Evolutionary conservation across 1,284 basidiomycete species (phyloP), one percentile per base, ranked within the genome.

Genomic region (Ustilago hordei): DNA sequence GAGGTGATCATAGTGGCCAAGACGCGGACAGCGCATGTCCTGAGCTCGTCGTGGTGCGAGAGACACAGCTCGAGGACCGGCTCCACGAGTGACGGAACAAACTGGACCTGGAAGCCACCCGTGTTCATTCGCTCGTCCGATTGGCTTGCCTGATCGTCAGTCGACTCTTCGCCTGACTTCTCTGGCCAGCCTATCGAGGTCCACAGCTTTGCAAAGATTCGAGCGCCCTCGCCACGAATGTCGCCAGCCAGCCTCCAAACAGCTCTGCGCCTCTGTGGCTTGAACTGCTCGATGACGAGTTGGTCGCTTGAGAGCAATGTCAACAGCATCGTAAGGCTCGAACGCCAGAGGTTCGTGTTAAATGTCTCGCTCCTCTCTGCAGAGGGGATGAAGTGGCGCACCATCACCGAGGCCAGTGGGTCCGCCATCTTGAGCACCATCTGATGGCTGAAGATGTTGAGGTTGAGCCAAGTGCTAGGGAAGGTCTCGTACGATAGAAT

Each of bases 211-310:
- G 92, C 87, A 61, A 98, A 87, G 64, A 97, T 91, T n/a, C 90
- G 88, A 1, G 95, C 93, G 11, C 95, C 95, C 86, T 96, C 93
- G 15, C 94, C 95, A 38, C 96, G 91, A 80, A 98, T 91, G 87
- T 99, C 96, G 17, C 95, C 95, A 3, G 93, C 94, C 15, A 98
- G 90, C 52, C 95, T 91, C 96, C 96, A 98, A 15, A 97, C 94
- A 1, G 95, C 93, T 60, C 95, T 91, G 59, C 95, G 91, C 90
- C 94, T 93, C 92, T 98, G 82, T 1, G 95, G 93, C 82, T 92
- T 93, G 81, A 95, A 95, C 78, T 97, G 93, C 86, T 99, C 96
- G 55, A 98, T 95, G 13, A 94, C 91, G 19, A 98, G 89, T 78
- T 96, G 94, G 58, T 95, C 92, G 8, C 94, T 96, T 3, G 93